A percentile compares a stretch with the other conserved stretches of the same genome.
phyloP scores from a whole-genome alignment of 2,329 filamentous ascomycete genomes.

The Fusarium pseudonygamai region DNA sequence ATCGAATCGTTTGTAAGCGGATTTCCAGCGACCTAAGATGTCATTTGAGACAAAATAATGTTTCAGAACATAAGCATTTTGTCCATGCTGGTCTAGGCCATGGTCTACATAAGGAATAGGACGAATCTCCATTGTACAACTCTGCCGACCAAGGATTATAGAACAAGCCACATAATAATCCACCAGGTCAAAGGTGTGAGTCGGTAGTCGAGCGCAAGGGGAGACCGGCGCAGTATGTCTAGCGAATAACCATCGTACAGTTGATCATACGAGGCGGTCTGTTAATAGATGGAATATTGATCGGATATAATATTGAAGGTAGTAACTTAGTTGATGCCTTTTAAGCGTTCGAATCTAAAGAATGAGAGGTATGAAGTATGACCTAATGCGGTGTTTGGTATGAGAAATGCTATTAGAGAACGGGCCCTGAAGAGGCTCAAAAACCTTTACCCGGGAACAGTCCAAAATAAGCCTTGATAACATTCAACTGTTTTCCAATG shows the following conservation, averaged over 20 bases:
- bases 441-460: not conserved
- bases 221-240: no score
- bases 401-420: no score
- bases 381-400: not conserved
- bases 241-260: not conserved
- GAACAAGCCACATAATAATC: not conserved
- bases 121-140: fast-evolving
- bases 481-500: no score
- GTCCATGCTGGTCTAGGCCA: no score
- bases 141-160: no score
- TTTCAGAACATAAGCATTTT: not conserved
- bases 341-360: fast-evolving
- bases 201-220: not conserved
- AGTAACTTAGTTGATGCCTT: fast-evolving
- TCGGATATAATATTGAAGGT: no score
- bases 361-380: not conserved
- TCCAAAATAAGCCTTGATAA: not conserved
- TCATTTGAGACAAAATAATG: not conserved
- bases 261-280: not conserved
- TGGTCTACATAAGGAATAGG: no score
- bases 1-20: not conserved
- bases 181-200: not conserved
- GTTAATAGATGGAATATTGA: not conserved
- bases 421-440: not conserved
- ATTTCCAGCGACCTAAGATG: fast-evolving